Base-by-base conservation (phyloP, 768 basidiomycete genomes). In the Tylopilus vinaceipallidus region DNA sequence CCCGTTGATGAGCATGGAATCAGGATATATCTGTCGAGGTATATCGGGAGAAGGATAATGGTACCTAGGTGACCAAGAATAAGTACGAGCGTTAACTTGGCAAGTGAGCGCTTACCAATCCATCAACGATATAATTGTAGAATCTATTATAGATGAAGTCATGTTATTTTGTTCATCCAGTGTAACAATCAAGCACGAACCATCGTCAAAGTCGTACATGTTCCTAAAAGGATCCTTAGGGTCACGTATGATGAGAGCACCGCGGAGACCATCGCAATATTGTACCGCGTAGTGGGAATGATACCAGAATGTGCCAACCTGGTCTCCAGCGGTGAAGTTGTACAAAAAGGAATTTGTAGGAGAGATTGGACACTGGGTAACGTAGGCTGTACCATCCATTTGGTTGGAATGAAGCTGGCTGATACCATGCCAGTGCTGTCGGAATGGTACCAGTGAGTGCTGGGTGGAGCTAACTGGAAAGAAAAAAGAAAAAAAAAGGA, bases 1-100 rank as follows among this genome's bases (percentile, higher is more conserved):
- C 12, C 74, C 73, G 42, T 76, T 73, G 38, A 75, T 73, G 16
- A 76, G 60, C n/a, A 68, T 68, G 0, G 72, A 63, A 45, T 71
- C 65, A 6, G 68, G 49, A 2, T 66, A 55, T 11, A 49, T 30
- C 35, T 59, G 17, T 35, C 47, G 44, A 12, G 51, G 34, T 24
- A 42, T 42, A 3, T 57, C 41, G 9, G 32, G 29, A 26, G 41
- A 46, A 14, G 51, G 55, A 26, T 43, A 45, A 26, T 60, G 61
- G 41, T 60, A 62, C 61, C 61, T 63, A 17, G 35, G 26, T 4
- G 14, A 33, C 9, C 16, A 19, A 4, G 17, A 19, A 16, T 42
- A 6, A 29, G 22, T 19, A 12, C 40, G 19, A 42, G 26, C 8
- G 12, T 42, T 8, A 14, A 17, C 17, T 12, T 42, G 26, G 40